A percentile compares a stretch with the other conserved stretches of the same genome.
Conservation (phyloP, 495 filamentous ascomycete species). For the Neurospora sublineolata region DNA sequence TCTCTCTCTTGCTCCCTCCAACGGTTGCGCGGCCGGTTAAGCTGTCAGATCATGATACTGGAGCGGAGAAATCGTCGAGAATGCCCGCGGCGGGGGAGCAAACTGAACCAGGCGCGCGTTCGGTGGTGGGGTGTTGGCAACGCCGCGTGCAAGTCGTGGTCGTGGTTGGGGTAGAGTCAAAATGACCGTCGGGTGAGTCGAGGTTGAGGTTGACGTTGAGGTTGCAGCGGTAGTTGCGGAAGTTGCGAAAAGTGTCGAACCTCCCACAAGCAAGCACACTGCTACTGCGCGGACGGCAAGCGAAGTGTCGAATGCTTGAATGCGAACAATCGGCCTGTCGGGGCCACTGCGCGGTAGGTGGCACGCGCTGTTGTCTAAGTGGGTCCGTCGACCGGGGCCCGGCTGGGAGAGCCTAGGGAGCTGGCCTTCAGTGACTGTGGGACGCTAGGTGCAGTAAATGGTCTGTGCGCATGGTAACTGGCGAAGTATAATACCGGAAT, state of each 20-base stretch:
- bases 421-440: background rate
- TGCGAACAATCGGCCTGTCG: background rate
- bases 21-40: conserved; percentile 9
- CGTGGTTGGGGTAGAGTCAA: background rate
- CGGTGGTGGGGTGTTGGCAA: background rate
- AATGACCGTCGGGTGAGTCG: background rate
- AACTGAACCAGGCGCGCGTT: background rate
- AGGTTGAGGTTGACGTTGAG: background rate
- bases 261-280: background rate
- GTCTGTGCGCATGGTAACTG: background rate
- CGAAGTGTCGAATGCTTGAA: background rate
- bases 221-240: background rate
- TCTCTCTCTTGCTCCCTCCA: conserved; percentile 10
- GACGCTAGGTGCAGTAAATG: background rate
- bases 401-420: background rate
- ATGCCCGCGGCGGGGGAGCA: background rate
- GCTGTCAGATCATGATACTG: conserved; percentile 14
- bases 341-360: background rate
- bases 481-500: background rate
- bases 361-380: background rate
- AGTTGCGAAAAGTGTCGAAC: background rate
- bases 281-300: background rate
- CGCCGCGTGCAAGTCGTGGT: background rate
- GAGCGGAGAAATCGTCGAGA: background rate
- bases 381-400: background rate